These are phyloP conservation scores for Heritiera fomes DNA, from an alignment of 345 rosid genomes.

Conservation along the genomic window DNA sequence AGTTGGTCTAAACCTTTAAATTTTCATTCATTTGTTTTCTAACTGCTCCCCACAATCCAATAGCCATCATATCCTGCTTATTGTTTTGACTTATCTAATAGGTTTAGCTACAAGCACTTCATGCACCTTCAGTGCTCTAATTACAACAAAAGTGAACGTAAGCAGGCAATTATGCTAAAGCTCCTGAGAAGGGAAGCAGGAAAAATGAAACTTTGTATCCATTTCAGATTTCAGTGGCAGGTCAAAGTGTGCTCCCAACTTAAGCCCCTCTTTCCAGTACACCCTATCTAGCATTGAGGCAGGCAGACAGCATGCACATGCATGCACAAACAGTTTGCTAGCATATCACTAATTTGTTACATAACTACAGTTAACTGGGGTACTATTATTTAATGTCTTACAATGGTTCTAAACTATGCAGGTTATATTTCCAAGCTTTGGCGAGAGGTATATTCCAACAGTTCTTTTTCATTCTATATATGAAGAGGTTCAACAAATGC, in stretches of 20 bases:
- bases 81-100: too few relatives aligned
- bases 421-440: conserved; percentile 92
- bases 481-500: conserved; percentile 69
- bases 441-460: conserved; percentile 76
- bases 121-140: background rate
- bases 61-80: background rate
- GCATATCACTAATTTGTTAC: background rate
- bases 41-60: background rate
- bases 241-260: background rate
- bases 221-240: background rate
- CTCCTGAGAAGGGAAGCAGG: background rate
- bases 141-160: background rate
- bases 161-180: background rate
- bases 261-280: background rate
- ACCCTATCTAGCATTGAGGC: background rate
- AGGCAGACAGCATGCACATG: background rate
- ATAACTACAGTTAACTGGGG: background rate
- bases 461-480: conserved; percentile 65
- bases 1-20: background rate
- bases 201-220: background rate
- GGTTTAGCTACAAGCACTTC: background rate
- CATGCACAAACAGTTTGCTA: background rate
- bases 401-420: conserved; percentile 21
- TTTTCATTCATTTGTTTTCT: background rate
- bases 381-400: conserved; percentile 13